Percentiles rank a stretch among this genome's conserved stretches.
These are phyloP conservation scores for Cnidoscolus chayamansa DNA, from an alignment of 441 rosid species.

Conservation along the genomic window DNA sequence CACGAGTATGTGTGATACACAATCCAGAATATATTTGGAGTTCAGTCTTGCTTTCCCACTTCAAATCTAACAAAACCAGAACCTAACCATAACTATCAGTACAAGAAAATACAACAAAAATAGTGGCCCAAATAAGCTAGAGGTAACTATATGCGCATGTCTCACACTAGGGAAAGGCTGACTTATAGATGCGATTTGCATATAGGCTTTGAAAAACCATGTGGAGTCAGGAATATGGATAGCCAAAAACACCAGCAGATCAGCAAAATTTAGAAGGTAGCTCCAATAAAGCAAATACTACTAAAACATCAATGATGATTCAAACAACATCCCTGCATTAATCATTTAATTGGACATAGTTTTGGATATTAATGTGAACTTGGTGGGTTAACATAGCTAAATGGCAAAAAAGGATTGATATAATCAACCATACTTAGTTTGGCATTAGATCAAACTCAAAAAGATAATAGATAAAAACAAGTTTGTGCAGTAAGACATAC, in stretches of 20 bases:
- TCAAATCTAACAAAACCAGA: not conserved
- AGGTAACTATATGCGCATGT: not conserved
- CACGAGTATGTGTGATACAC: not conserved
- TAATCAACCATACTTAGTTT: too few species aligned
- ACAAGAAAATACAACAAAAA: not conserved
- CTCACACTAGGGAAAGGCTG: not conserved
- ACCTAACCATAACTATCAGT: not conserved
- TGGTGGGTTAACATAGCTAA: too few species aligned
- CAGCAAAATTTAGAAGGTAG: not conserved
- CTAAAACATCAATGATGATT: slow-evolving; percentile 11
- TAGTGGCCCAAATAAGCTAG: too few species aligned
- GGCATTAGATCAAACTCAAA: not conserved
- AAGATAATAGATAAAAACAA: slow-evolving; percentile 21
- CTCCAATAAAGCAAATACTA: not conserved
- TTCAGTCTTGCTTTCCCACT: not conserved
- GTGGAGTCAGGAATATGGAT: not conserved
- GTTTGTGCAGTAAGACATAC: slow-evolving; percentile 41
- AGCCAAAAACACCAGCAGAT: not conserved
- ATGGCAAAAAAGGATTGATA: too few species aligned
- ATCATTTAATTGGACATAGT: too few species aligned
- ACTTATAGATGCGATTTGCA: not conserved
- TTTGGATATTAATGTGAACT: too few species aligned
- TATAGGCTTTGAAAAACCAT: not conserved
- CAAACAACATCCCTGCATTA: slow-evolving; percentile 5
- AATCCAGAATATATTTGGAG: not conserved